Evolutionary conservation across 2,329 filamentous ascomycete species (phyloP).

Genomic region (Thyridium curvatum): DNA sequence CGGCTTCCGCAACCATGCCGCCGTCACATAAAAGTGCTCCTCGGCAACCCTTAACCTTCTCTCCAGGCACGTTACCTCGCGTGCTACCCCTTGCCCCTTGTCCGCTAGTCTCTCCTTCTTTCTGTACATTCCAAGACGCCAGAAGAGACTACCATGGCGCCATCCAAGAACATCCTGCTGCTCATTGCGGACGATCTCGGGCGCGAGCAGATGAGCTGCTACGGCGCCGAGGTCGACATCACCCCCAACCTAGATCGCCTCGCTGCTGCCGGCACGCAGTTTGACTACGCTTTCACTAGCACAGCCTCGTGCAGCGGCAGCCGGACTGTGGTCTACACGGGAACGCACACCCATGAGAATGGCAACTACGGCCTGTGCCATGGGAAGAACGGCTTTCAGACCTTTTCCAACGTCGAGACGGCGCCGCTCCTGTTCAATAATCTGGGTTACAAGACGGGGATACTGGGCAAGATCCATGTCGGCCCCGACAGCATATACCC

Average conservation of each 20-base stretch:
- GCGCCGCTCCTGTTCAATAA: conserved; percentile 29
- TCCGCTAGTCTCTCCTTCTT: too few relatives aligned
- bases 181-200: too few relatives aligned
- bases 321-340: conserved; percentile 40
- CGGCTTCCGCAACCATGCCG: too few relatives aligned
- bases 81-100: too few relatives aligned
- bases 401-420: conserved; percentile 34
- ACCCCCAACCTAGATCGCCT: conserved; percentile 35
- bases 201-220: too few relatives aligned
- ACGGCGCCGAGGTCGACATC: conserved; percentile 6
- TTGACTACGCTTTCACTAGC: conserved; percentile 33
- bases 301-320: conserved; percentile 42
- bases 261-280: conserved; percentile 25
- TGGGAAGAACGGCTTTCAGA: conserved; percentile 33
- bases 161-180: too few relatives aligned
- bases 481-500: conserved; percentile 31
- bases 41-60: too few relatives aligned
- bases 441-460: conserved; percentile 35
- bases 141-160: too few relatives aligned
- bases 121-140: too few relatives aligned
- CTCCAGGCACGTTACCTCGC: too few relatives aligned
- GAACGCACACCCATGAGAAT: conserved; percentile 40
- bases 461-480: conserved; percentile 43
- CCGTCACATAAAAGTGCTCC: too few relatives aligned
- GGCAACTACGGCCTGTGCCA: conserved; percentile 37